These are phyloP conservation scores for Paramecium biaurelia DNA, from an alignment of 73 alveolate genomes.

Conservation along the genomic window DNA sequence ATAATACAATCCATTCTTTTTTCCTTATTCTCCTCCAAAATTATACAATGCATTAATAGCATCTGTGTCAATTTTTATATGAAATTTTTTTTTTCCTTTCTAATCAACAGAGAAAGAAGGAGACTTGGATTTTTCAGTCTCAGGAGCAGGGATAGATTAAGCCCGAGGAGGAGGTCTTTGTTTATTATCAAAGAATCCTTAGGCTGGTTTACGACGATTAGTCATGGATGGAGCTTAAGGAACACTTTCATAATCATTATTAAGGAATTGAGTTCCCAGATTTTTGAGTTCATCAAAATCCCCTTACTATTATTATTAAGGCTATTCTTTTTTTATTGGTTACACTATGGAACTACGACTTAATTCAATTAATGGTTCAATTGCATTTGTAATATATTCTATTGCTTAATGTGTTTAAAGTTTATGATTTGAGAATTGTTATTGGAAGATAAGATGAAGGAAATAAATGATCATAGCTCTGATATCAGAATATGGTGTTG, in stretches of 20 bases:
- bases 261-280: conserved; percentile 13
- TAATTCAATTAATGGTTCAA: neutral
- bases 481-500: conserved; percentile 1
- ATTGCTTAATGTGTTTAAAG: neutral
- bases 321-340: neutral
- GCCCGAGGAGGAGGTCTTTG: neutral
- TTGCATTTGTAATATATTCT: neutral
- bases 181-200: neutral
- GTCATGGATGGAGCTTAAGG: conserved; percentile 39
- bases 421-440: neutral
- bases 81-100: conserved; percentile 19
- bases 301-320: neutral
- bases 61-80: conserved; percentile 18
- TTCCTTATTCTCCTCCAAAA: conserved; percentile 42
- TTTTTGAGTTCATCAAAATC: conserved; percentile 34
- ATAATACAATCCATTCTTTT: conserved; percentile 2
- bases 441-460: neutral
- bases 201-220: neutral
- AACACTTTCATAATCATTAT: conserved; percentile 33
- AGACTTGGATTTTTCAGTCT: neutral
- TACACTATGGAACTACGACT: neutral
- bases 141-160: neutral
- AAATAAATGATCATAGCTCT: neutral
- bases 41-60: conserved; percentile 40
- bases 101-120: conserved; percentile 3